Evolutionary conservation across 495 filamentous ascomycete species (phyloP).

Genomic region (Podospora pseudopauciseta): DNA sequence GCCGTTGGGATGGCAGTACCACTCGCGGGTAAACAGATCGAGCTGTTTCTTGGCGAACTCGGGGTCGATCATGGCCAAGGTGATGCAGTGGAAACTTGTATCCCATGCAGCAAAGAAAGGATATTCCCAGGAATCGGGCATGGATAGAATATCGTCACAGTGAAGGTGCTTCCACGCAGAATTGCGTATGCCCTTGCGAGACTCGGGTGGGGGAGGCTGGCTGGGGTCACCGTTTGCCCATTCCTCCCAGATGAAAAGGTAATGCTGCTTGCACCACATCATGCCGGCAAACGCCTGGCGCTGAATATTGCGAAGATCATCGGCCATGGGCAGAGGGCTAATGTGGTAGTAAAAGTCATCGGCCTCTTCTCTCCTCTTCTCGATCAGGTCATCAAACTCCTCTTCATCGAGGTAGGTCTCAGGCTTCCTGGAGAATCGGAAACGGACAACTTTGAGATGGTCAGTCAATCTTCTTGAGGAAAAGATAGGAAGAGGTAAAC

Average conservation of each 20-base stretch:
- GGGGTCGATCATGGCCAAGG: conserved; percentile 92
- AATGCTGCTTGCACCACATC: conserved; percentile 98
- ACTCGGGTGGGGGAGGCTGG: conserved; percentile 76
- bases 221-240: conserved; percentile 80
- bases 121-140: conserved; percentile 99
- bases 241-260: conserved; percentile 94
- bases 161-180: conserved; percentile 88
- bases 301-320: conserved; percentile 92
- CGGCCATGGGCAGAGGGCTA: conserved; percentile 89
- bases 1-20: conserved; percentile 99
- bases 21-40: conserved; percentile 90
- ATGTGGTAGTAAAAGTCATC: conserved; percentile 95
- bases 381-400: conserved; percentile 84
- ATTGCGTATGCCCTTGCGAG: conserved; percentile 78
- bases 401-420: conserved; percentile 85
- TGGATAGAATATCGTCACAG: conserved; percentile 89
- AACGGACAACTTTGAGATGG: conserved; percentile 67
- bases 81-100: conserved; percentile 93
- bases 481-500: background rate
- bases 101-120: conserved; percentile 99
- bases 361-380: conserved; percentile 77
- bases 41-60: conserved; percentile 98
- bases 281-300: conserved; percentile 91
- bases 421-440: conserved; percentile 72
- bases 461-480: conserved; percentile 8